Conservation (phyloP, 495 filamentous ascomycete genomes). For the Neurospora sp. region DNA sequence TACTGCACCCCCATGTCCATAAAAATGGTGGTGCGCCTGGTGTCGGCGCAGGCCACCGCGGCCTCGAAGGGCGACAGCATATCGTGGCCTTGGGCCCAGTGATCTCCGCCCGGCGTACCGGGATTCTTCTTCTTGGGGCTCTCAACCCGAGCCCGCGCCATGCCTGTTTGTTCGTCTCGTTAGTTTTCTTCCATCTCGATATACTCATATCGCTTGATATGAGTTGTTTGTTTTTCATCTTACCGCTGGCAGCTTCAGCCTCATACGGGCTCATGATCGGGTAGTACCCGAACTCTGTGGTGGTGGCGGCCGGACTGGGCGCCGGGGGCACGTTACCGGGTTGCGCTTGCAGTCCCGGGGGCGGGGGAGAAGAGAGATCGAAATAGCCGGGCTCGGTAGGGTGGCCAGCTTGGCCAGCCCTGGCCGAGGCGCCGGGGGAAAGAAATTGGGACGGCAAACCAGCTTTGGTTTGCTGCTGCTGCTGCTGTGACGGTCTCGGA, state of each 20-base stretch:
- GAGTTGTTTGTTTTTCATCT: neutral
- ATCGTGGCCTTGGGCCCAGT: neutral
- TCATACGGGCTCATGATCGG: constrained; percentile 15
- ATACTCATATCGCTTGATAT: neutral
- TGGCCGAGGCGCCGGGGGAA: neutral
- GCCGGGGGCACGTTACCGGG: neutral
- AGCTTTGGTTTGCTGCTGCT: neutral
- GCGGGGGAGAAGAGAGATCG: neutral
- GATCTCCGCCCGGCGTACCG: neutral
- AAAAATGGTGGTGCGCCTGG: neutral
- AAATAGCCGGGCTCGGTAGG: neutral
- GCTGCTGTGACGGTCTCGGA: neutral
- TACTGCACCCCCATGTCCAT: neutral
- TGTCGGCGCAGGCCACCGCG: neutral
- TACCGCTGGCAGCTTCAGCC: constrained; percentile 7
- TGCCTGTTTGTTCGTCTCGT: neutral
- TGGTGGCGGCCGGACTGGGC: neutral
- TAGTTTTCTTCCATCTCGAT: neutral
- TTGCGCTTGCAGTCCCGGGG: neutral
- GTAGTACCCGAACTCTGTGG: constrained; percentile 1
- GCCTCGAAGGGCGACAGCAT: neutral
- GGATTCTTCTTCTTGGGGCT: neutral
- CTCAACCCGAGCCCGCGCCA: neutral
- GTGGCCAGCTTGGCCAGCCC: neutral
- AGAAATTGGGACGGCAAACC: neutral